Base-by-base conservation (phyloP, 345 rosid genomes). In the Trapa bicornis region DNA sequence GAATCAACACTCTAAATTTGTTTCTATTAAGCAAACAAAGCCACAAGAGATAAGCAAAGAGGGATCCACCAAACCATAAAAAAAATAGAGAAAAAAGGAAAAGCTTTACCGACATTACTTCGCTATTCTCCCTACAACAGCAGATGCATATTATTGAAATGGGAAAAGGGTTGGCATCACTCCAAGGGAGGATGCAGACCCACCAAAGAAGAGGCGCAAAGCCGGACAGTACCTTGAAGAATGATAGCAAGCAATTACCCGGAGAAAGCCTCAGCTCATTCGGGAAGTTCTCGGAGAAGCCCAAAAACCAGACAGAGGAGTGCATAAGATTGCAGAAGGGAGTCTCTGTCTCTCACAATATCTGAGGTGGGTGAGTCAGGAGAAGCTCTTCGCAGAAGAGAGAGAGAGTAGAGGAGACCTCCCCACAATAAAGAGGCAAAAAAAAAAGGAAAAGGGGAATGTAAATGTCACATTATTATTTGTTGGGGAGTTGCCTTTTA, bases 311-410 rank as follows among this genome's bases (percentile, higher is more conserved):
- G 42, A 60, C 33, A 17, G 33, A 2, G 35, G 33, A n/a, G 11
- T n/a, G 2, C 2, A 8, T 1, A 11, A 6, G 63, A 32, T 35
- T 35, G 5, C 63, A 0, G 62, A 57, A 29, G 62, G 37, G 62
- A 6, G 2, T 35, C 41, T 29, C 66, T 13, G 2, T 35, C 41
- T 29, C 66, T 7, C 37, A 12, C 43, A 64, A 22, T 37, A 33
- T 64, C 62, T n/a, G 16, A 53, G 65, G 68, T 66, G 69, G 66
- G 80, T 43, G 37, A 41, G 38, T n/a, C 2, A 54, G 60, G 4
- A 6, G 16, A 47, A 41, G 38, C 52, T 63, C 37, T 16, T 3
- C 6, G n/a, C 63, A 47, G 52, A 33, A 5, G 6, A 10, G 10
- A 67, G 10, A 67, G 4, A 37, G 47, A 22, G 29, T 22, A 22